These are phyloP conservation scores for Ramularia collo-cygni DNA, from an alignment of 2,329 filamentous ascomycete species.

Conservation along the genomic window DNA sequence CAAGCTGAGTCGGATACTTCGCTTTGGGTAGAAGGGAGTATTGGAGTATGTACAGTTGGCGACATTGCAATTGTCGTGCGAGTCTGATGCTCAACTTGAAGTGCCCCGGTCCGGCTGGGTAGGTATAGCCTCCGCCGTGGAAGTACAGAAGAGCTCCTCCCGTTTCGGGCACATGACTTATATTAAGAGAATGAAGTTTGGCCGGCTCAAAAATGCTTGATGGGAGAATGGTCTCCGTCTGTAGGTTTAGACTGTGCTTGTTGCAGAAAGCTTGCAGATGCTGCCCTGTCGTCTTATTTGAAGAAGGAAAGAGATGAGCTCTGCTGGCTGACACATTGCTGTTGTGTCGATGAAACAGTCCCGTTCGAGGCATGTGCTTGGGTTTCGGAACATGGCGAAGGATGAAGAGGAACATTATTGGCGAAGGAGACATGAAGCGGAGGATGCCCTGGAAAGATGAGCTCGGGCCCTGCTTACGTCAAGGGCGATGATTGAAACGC, in stretches of 20 bases:
- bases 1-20: background rate
- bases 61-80: background rate
- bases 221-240: background rate
- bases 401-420: too few relatives aligned
- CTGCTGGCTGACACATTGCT: too few relatives aligned
- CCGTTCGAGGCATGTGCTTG: too few relatives aligned
- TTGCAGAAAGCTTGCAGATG: background rate
- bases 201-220: background rate
- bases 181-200: background rate
- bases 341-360: too few relatives aligned
- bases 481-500: too few relatives aligned
- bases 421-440: too few relatives aligned
- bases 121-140: background rate
- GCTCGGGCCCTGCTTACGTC: too few relatives aligned
- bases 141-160: background rate
- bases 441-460: too few relatives aligned
- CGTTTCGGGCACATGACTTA: background rate
- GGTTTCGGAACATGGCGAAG: too few relatives aligned
- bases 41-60: background rate
- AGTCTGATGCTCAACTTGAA: background rate
- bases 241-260: background rate
- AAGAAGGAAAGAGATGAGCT: too few relatives aligned
- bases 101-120: background rate
- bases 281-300: background rate
- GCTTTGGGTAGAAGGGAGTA: background rate